Evolutionary conservation across 306 rosid genomes (phyloP).

Genomic region (Lagenaria siceraria): DNA sequence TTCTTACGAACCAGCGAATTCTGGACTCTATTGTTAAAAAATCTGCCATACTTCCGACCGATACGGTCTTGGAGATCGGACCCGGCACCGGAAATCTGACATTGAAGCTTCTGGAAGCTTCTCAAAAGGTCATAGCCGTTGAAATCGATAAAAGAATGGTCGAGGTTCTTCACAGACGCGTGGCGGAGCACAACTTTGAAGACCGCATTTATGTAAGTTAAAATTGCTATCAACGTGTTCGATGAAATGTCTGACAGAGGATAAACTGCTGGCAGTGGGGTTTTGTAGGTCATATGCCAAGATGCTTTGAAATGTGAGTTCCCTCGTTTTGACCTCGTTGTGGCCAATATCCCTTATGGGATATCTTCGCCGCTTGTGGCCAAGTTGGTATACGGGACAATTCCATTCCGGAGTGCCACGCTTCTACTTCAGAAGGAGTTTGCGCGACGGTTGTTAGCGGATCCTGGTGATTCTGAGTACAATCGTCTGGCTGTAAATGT

Average conservation of each 20-base stretch:
- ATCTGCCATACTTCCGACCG: constrained; percentile 53
- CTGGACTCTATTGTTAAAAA: constrained; percentile 50
- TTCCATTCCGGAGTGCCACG: constrained; percentile 59
- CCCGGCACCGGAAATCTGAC: constrained; percentile 97
- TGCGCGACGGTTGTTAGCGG: constrained; percentile 61
- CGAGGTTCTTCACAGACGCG: constrained; percentile 51
- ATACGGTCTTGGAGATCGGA: constrained; percentile 92
- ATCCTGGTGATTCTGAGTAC: constrained; percentile 62
- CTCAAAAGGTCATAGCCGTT: constrained; percentile 46
- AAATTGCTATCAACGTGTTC: constrained; percentile 8
- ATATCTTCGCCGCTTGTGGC: constrained; percentile 72
- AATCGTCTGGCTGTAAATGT: constrained; percentile 76
- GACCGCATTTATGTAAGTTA: constrained; percentile 35
- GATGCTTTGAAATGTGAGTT: constrained; percentile 63
- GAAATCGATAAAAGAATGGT: constrained; percentile 79
- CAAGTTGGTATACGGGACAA: constrained; percentile 42
- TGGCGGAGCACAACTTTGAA: constrained; percentile 11
- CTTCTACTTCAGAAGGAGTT: constrained; percentile 87
- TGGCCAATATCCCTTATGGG: constrained; percentile 80
- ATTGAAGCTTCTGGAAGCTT: constrained; percentile 59
- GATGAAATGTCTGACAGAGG: constrained; percentile 31
- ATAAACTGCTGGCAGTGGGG: constrained; percentile 10
- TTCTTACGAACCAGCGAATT: constrained; percentile 59
- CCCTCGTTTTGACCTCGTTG: constrained; percentile 64
- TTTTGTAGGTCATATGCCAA: constrained; percentile 47